Conservation (phyloP, 1,284 basidiomycete species). For the Cryptococcus neoformans region DNA sequence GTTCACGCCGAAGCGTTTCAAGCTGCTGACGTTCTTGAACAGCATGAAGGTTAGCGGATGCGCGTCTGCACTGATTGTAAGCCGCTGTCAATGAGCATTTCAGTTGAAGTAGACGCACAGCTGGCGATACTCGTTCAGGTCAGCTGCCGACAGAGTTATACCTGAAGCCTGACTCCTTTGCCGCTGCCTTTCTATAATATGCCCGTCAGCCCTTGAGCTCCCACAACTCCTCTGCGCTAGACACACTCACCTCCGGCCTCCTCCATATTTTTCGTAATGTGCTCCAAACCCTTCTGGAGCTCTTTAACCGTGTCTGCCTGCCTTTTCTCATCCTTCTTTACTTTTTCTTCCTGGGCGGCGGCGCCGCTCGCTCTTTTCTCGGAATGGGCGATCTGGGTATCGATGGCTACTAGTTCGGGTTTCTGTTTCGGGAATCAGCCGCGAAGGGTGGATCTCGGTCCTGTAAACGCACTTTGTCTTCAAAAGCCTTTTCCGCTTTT, state of each 20-base stretch:
- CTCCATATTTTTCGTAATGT: slow-evolving; percentile 67
- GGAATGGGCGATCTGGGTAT: slow-evolving; percentile 84
- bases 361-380: slow-evolving; percentile 73
- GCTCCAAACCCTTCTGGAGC: slow-evolving; percentile 63
- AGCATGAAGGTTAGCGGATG: slow-evolving; percentile 67
- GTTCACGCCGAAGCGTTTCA: slow-evolving; percentile 76
- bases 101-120: slow-evolving; percentile 56
- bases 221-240: too few species aligned
- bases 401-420: slow-evolving; percentile 73
- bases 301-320: slow-evolving; percentile 61
- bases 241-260: slow-evolving; percentile 64
- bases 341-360: slow-evolving; percentile 60
- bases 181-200: slow-evolving; percentile 65
- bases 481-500: slow-evolving; percentile 76
- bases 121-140: slow-evolving; percentile 80
- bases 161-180: slow-evolving; percentile 66
- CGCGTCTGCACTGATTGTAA: slow-evolving; percentile 14
- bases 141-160: slow-evolving; percentile 74
- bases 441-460: not conserved
- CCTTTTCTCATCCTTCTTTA: slow-evolving; percentile 65
- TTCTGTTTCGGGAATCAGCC: slow-evolving; percentile 52
- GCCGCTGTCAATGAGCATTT: not conserved
- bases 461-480: slow-evolving; percentile 62
- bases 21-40: slow-evolving; percentile 84
- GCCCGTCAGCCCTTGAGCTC: not conserved